Conservation (phyloP, 371 early-diverging fungal species). For the Aphelidium insulamus region DNA sequence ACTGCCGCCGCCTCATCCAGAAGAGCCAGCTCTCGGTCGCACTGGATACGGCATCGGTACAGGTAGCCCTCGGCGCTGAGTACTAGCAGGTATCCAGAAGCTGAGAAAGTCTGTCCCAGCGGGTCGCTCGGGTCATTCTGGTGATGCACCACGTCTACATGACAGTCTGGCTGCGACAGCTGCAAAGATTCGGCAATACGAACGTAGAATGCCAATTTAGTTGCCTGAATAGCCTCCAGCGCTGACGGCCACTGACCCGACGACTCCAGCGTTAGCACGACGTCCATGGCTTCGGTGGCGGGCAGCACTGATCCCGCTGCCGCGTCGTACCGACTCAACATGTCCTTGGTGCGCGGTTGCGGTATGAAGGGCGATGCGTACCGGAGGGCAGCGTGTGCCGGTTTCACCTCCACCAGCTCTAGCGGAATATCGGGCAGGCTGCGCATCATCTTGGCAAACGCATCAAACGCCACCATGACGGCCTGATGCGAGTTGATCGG, state of each 20-base stretch:
- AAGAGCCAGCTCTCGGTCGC: slow-evolving; percentile 39
- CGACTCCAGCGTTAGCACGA: slow-evolving; percentile 57
- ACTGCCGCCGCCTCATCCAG: slow-evolving; percentile 24
- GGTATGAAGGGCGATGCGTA: slow-evolving; percentile 54
- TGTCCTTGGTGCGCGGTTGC: slow-evolving; percentile 37
- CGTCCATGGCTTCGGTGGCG: slow-evolving; percentile 49
- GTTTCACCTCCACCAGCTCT: slow-evolving; percentile 38
- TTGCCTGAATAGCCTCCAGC: slow-evolving; percentile 55
- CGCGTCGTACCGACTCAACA: slow-evolving; percentile 1
- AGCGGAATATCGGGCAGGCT: slow-evolving; percentile 50
- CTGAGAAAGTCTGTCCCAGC: slow-evolving; percentile 19
- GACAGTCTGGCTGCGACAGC: slow-evolving; percentile 5
- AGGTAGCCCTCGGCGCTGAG: slow-evolving; percentile 31
- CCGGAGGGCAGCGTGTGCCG: slow-evolving; percentile 38
- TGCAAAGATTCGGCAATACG: slow-evolving; percentile 30
- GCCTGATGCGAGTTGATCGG: no score
- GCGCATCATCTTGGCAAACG: slow-evolving; percentile 38
- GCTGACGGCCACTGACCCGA: slow-evolving; percentile 79
- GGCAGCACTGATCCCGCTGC: no score
- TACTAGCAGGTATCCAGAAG: slow-evolving; percentile 40
- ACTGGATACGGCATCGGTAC: slow-evolving; percentile 49
- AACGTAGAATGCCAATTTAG: slow-evolving; percentile 68
- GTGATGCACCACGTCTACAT: slow-evolving; percentile 4
- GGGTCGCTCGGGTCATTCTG: no score
- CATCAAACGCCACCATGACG: slow-evolving; percentile 38